Percentiles rank a stretch among this genome's conserved stretches.
Evolutionary conservation across 73 alveolate species (phyloP).

Genomic region (Paramecium pentaurelia): DNA sequence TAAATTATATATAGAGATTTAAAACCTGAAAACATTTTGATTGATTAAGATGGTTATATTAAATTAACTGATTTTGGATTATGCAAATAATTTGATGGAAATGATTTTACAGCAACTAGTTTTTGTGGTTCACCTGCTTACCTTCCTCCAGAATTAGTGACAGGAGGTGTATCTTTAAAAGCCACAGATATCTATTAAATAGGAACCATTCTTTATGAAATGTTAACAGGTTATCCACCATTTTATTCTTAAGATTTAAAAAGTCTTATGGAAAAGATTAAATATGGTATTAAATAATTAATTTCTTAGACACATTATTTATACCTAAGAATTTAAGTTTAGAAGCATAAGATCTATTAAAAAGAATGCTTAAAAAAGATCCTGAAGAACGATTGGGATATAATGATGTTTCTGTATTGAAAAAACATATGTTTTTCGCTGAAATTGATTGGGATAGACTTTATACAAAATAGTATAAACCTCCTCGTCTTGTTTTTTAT

Average conservation of each 20-base stretch:
- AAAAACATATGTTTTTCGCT: constrained; percentile 38
- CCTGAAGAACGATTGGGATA: constrained; percentile 17
- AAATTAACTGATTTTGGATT: constrained; percentile 92
- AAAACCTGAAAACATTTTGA: constrained; percentile 91
- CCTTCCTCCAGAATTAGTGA: constrained; percentile 95
- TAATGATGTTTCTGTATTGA: not conserved
- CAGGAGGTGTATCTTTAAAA: constrained; percentile 87
- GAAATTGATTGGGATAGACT: constrained; percentile 20
- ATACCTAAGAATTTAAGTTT: not conserved
- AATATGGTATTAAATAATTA: not conserved
- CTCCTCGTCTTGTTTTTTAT: not conserved
- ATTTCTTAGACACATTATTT: not conserved
- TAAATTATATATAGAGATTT: constrained; percentile 82
- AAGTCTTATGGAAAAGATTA: not conserved
- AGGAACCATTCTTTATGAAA: constrained; percentile 93
- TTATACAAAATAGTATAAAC: not conserved
- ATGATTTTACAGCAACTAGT: constrained; percentile 81
- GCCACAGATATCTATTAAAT: constrained; percentile 92
- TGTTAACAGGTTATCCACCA: constrained; percentile 98
- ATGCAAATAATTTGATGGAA: constrained; percentile 73
- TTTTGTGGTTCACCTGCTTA: constrained; percentile 97
- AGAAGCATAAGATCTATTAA: not conserved
- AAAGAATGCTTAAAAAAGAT: not conserved
- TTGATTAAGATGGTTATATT: constrained; percentile 80
- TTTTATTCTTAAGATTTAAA: constrained; percentile 53